Conservation (phyloP, 106 monocot species). For the Xerophyta viscosa region DNA sequence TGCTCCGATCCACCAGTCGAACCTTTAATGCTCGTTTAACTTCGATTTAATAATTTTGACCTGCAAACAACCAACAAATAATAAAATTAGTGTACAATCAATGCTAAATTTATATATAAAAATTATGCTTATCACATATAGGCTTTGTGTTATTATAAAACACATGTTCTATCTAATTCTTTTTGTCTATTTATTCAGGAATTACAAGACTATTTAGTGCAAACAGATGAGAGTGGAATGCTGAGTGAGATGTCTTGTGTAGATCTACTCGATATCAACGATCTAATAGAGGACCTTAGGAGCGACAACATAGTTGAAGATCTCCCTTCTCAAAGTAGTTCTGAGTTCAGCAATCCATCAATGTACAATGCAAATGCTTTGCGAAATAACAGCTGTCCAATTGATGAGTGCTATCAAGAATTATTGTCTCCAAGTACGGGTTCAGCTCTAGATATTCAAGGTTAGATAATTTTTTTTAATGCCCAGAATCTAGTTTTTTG, state of each 20-base stretch:
- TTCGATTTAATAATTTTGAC: too few relatives aligned
- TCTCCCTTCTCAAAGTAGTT: constrained; percentile 16
- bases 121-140: neutral
- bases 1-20: too few relatives aligned
- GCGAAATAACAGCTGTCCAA: neutral
- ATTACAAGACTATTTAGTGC: constrained; percentile 56
- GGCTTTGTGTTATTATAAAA: too few relatives aligned
- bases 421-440: neutral
- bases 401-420: constrained; percentile 18
- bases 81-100: too few relatives aligned
- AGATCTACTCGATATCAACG: constrained; percentile 49
- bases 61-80: too few relatives aligned
- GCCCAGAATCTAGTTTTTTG: neutral
- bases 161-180: too few relatives aligned
- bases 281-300: constrained; percentile 50
- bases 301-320: constrained; percentile 21
- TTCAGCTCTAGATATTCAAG: constrained; percentile 7
- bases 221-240: constrained; percentile 27
- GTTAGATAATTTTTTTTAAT: too few relatives aligned
- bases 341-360: constrained; percentile 20
- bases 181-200: constrained; percentile 33
- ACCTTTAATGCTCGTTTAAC: too few relatives aligned
- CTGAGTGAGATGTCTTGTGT: constrained; percentile 20
- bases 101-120: too few relatives aligned
- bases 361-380: constrained; percentile 3